Evolutionary conservation across 2,329 filamentous ascomycete genomes (phyloP).

Genomic region (Calonectria pauciramosa): DNA sequence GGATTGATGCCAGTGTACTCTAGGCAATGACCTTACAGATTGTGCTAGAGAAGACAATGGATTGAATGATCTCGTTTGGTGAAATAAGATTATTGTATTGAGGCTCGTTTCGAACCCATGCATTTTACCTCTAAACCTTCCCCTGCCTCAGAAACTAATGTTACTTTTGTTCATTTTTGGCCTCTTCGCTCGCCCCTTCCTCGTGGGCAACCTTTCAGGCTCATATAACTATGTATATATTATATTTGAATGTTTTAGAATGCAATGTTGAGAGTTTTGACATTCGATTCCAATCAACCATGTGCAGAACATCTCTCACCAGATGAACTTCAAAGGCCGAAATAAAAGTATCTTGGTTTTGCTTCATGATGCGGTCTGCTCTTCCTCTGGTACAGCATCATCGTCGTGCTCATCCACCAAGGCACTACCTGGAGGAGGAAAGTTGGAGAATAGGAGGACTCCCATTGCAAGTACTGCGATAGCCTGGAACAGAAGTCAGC

Average conservation of each 20-base stretch:
- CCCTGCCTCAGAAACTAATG: background rate
- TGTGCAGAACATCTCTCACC: background rate
- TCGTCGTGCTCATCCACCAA: slow-evolving; percentile 48
- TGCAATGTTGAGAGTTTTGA: too few relatives aligned
- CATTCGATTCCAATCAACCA: too few relatives aligned
- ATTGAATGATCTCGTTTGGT: too few relatives aligned
- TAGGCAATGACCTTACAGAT: background rate
- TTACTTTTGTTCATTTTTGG: background rate
- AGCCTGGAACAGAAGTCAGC: slow-evolving; percentile 53
- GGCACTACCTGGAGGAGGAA: slow-evolving; percentile 55
- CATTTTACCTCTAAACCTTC: background rate
- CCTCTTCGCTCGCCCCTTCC: background rate
- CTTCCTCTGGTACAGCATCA: background rate
- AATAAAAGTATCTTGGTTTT: background rate
- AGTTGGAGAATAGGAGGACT: slow-evolving; percentile 58
- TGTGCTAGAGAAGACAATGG: too few relatives aligned
- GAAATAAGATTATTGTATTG: background rate
- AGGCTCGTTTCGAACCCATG: background rate
- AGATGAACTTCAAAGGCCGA: background rate
- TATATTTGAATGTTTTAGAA: background rate
- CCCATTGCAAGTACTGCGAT: slow-evolving; percentile 62
- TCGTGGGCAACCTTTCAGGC: too few relatives aligned
- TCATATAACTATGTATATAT: too few relatives aligned
- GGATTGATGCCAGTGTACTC: slow-evolving; percentile 20
- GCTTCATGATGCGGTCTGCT: background rate